Conservation (phyloP, 148 eudicot genomes). For the Rheum nobile region DNA sequence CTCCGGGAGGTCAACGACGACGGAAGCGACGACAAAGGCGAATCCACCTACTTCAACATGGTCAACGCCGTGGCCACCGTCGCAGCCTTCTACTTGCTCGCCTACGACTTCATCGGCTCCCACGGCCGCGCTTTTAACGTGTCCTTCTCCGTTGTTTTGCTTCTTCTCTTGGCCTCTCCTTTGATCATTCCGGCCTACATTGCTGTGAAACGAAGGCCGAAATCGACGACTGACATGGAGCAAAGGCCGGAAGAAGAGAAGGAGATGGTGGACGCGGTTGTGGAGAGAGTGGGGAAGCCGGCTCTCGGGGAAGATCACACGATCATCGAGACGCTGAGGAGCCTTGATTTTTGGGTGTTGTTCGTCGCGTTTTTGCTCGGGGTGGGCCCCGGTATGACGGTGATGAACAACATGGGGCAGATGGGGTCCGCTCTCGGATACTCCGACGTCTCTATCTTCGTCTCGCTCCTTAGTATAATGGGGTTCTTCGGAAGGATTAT, state of each 20-base stretch:
- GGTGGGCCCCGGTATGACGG: constrained; percentile 78
- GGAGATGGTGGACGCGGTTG: constrained; percentile 12
- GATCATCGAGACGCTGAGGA: constrained; percentile 44
- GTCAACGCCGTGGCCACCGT: constrained; percentile 42
- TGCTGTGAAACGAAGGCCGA: not conserved
- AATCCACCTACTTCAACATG: constrained; percentile 33
- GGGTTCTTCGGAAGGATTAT: constrained; percentile 84
- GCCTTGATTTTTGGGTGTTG: constrained; percentile 78
- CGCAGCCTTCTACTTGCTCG: constrained; percentile 41
- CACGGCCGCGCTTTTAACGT: constrained; percentile 24
- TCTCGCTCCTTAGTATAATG: constrained; percentile 72
- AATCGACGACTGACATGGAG: constrained; percentile 16
- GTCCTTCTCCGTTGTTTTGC: constrained; percentile 23
- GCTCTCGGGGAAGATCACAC: constrained; percentile 91
- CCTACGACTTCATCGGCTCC: constrained; percentile 33
- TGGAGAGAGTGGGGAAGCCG: constrained; percentile 18
- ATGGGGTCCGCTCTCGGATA: constrained; percentile 90
- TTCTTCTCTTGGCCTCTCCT: constrained; percentile 43
- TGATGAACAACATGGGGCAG: constrained; percentile 91
- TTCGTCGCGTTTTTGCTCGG: constrained; percentile 78
- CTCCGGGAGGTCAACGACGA: constrained; percentile 48
- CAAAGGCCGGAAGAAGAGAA: constrained; percentile 20
- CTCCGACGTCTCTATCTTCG: constrained; percentile 68
- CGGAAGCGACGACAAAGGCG: constrained; percentile 21
- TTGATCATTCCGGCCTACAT: constrained; percentile 35